These are phyloP conservation scores for Exophiala bonariae DNA, from an alignment of 2,329 filamentous ascomycete genomes.

Conservation along the genomic window DNA sequence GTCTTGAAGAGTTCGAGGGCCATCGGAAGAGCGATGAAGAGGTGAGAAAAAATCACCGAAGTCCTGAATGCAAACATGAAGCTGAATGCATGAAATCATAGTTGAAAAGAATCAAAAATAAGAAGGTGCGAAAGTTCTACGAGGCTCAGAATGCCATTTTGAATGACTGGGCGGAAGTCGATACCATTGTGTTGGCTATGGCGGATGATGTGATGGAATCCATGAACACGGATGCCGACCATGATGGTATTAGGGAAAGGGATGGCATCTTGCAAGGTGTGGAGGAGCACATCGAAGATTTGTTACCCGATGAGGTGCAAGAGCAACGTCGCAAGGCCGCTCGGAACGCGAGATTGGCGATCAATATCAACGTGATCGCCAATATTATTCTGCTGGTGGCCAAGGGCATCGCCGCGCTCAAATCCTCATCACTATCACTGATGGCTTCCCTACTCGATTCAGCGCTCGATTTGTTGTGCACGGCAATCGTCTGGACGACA, in stretches of 20 bases:
- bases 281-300: conserved; percentile 52
- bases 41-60: conserved; percentile 29
- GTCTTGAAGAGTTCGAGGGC: conserved; percentile 48
- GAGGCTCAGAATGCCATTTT: conserved; percentile 54
- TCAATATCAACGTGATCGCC: conserved; percentile 62
- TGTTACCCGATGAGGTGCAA: conserved; percentile 57
- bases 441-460: conserved; percentile 64
- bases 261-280: conserved; percentile 51
- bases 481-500: conserved; percentile 61
- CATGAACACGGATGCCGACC: conserved; percentile 59
- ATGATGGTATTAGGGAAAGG: conserved; percentile 57
- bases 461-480: conserved; percentile 61
- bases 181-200: conserved; percentile 56
- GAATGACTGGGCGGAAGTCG: conserved; percentile 61
- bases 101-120: conserved; percentile 51
- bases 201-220: conserved; percentile 62
- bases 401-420: conserved; percentile 57
- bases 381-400: conserved; percentile 58
- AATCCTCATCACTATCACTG: conserved; percentile 60
- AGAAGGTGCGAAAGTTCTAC: conserved; percentile 56
- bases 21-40: conserved; percentile 54
- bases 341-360: conserved; percentile 56
- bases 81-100: not conserved
- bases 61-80: not conserved
- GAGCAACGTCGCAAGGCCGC: conserved; percentile 48